phyloP scores from a whole-genome alignment of 768 basidiomycete species.

The Polyporus arcularius region DNA sequence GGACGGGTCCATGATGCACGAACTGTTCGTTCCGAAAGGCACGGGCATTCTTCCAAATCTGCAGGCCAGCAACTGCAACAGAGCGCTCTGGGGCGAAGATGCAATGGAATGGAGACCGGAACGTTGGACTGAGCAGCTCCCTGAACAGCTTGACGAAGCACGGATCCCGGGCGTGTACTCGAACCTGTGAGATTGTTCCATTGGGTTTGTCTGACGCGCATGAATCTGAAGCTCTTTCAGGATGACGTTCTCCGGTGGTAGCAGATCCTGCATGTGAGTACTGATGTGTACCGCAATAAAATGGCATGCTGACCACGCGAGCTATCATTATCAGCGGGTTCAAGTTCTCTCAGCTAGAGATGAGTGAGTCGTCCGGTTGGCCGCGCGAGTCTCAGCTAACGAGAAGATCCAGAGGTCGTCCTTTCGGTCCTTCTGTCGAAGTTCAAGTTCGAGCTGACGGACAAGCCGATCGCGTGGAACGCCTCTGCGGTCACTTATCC shows the following conservation, averaged over 20 bases:
- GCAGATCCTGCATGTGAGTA: slow-evolving; percentile 18
- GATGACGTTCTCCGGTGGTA: slow-evolving; percentile 14
- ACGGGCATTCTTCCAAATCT: neutral
- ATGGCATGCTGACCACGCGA: neutral
- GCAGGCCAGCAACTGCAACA: slow-evolving; percentile 6
- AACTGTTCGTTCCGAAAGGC: slow-evolving; percentile 40
- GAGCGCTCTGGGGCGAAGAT: slow-evolving; percentile 41
- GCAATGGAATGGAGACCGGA: slow-evolving; percentile 31
- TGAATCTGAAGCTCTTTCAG: neutral
- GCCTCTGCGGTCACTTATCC: slow-evolving; percentile 7
- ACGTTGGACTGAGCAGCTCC: slow-evolving; percentile 16
- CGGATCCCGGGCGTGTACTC: slow-evolving; percentile 19
- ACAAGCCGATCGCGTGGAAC: slow-evolving; percentile 15
- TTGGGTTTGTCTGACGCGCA: too few species aligned
- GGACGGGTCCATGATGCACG: slow-evolving; percentile 39
- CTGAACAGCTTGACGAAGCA: slow-evolving; percentile 10
- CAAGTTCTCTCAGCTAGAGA: slow-evolving; percentile 23
- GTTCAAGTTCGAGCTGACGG: slow-evolving; percentile 18
- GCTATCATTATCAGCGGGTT: slow-evolving; percentile 11
- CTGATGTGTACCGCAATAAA: neutral
- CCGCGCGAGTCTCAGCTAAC: neutral
- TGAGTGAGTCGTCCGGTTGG: slow-evolving; percentile 12
- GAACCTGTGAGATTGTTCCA: slow-evolving; percentile 8
- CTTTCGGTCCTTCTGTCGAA: slow-evolving; percentile 7
- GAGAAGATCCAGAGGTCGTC: slow-evolving; percentile 9